A percentile compares a stretch with the other conserved stretches of the same genome.
Conservation (phyloP, 768 basidiomycete species). For the Trametes sanguinea region DNA sequence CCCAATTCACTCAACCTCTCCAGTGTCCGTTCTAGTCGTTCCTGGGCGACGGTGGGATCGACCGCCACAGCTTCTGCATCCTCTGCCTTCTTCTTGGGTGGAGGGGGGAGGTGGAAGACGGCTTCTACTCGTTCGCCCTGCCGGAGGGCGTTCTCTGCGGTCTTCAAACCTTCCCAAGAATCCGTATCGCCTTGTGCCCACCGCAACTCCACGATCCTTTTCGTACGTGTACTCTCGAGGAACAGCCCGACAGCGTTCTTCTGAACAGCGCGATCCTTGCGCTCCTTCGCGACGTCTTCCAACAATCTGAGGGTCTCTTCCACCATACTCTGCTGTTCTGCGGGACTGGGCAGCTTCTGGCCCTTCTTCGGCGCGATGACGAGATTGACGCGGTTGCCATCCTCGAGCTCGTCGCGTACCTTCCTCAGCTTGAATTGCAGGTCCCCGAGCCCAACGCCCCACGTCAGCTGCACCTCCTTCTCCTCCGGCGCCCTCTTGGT, state of each 20-base stretch:
- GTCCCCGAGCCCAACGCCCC: slow-evolving; percentile 62
- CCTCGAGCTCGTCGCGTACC: slow-evolving; percentile 56
- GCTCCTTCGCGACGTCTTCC: slow-evolving; percentile 54
- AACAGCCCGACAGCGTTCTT: slow-evolving; percentile 25
- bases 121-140: slow-evolving; percentile 16
- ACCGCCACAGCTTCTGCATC: background rate
- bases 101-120: slow-evolving; percentile 13
- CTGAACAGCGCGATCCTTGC: slow-evolving; percentile 46
- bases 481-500: slow-evolving; percentile 33
- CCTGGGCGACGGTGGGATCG: slow-evolving; percentile 33
- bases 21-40: slow-evolving; percentile 46
- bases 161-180: slow-evolving; percentile 6
- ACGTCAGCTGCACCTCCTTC: slow-evolving; percentile 76
- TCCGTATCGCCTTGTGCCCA: slow-evolving; percentile 14
- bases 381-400: slow-evolving; percentile 59
- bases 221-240: slow-evolving; percentile 4
- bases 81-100: slow-evolving; percentile 4
- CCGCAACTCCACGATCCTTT: slow-evolving; percentile 12
- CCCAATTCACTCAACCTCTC: slow-evolving; percentile 46
- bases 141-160: slow-evolving; percentile 2
- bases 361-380: slow-evolving; percentile 54
- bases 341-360: slow-evolving; percentile 36
- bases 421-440: slow-evolving; percentile 66
- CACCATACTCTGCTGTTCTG: slow-evolving; percentile 48
- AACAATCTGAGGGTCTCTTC: slow-evolving; percentile 45